Base-by-base conservation (phyloP, 2,329 filamentous ascomycete genomes). In the Decorospora gaudefroyi region DNA sequence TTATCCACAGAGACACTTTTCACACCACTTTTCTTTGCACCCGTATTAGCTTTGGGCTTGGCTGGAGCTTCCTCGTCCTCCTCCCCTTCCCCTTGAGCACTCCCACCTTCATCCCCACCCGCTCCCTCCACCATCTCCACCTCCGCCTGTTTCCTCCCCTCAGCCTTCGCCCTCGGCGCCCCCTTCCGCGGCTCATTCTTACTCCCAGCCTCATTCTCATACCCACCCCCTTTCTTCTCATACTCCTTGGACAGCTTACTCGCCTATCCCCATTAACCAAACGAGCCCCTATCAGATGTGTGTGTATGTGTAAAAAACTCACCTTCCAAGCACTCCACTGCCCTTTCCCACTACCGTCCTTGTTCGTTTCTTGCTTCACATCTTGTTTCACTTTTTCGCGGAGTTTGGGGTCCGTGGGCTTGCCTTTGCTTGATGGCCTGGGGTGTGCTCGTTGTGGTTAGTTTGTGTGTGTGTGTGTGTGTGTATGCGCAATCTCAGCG, bases 291-390 rank as follows among this genome's bases (percentile, higher is more conserved):
- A 29, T 5, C 26, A 4, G 11, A 18, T 9, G 5, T 12, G n/a
- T 15, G 22, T 7, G 17, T 33, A 13, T 11, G n/a, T 13, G 11
- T 33, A 16, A 10, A 34, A 16, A 16, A 47, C 59, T 10, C 28
- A 71, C 73, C 67, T 76, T 76, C 74, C 74, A 76, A 29, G 73
- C 74, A 36, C 71, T 71, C 74, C 72, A 73, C 53, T 75, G 65
- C 3, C 73, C 73, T 52, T 75, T 74, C n/a, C 74, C 74, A 21
- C 67, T 52, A 8, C 74, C 73, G 52, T 74, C 71, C 48, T 75
- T 74, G 42, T 76, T 75, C 4, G 71, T 60, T 46, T 75, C 65
- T 35, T 70, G 62, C 55, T 76, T 75, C n/a, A 75, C 64, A 10
- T 75, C 70, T 51, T 76, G 68, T 55, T 74, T 75, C 18, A 74